Evolutionary conservation across 495 filamentous ascomycete species (phyloP).

Genomic region (Penicillium malachiteum): DNA sequence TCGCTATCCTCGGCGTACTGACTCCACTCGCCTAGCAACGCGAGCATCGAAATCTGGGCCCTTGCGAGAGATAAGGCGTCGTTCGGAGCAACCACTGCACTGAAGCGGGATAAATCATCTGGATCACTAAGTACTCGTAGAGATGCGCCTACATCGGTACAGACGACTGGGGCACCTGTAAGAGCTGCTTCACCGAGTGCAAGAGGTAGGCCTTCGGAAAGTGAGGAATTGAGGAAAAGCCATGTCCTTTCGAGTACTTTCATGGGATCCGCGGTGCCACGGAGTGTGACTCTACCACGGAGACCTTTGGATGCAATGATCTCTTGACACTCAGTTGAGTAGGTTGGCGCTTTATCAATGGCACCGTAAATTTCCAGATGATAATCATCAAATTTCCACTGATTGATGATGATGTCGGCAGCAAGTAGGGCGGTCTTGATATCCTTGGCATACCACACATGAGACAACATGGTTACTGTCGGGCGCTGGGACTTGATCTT

Average conservation of each 20-base stretch:
- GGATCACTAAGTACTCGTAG: slow-evolving; percentile 62
- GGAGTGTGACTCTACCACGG: slow-evolving; percentile 50
- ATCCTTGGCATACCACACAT: slow-evolving; percentile 66
- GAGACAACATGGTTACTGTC: slow-evolving; percentile 65
- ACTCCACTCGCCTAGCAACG: slow-evolving; percentile 59
- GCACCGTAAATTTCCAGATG: slow-evolving; percentile 63
- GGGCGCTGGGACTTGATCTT: slow-evolving; percentile 56
- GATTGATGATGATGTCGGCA: slow-evolving; percentile 64
- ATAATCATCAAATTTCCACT: slow-evolving; percentile 65
- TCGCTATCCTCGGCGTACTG: slow-evolving; percentile 50
- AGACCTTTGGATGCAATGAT: slow-evolving; percentile 62
- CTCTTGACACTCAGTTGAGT: slow-evolving; percentile 61
- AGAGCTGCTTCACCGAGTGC: slow-evolving; percentile 65
- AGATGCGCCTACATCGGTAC: slow-evolving; percentile 64
- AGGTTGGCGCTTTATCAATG: slow-evolving; percentile 58
- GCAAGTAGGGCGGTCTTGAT: slow-evolving; percentile 63
- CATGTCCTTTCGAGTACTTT: slow-evolving; percentile 60
- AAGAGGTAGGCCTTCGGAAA: slow-evolving; percentile 64
- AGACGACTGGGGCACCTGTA: slow-evolving; percentile 63
- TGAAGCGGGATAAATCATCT: slow-evolving; percentile 56
- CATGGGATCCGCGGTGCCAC: slow-evolving; percentile 56
- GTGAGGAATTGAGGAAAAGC: slow-evolving; percentile 67
- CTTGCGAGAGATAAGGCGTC: slow-evolving; percentile 57
- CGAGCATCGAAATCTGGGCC: slow-evolving; percentile 63
- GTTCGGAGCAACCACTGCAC: slow-evolving; percentile 63